phyloP scores from a whole-genome alignment of 805 yeast genomes.

The Starmerella riodocensis region DNA sequence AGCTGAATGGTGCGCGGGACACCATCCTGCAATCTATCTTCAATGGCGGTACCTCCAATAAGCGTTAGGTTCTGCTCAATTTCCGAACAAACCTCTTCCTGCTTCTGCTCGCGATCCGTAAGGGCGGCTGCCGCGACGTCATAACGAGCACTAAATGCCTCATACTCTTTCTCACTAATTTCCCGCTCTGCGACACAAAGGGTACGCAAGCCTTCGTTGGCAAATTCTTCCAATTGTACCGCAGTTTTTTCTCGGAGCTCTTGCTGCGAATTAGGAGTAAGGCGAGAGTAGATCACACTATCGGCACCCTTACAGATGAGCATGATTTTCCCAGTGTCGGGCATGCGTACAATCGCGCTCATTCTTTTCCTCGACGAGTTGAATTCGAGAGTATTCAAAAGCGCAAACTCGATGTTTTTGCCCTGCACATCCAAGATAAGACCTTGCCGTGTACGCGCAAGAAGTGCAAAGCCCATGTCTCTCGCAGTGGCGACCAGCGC shows the following conservation, averaged over 20 bases:
- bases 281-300: slow-evolving; percentile 50
- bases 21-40: slow-evolving; percentile 66
- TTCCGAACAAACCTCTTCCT: slow-evolving; percentile 46
- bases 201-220: slow-evolving; percentile 70
- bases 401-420: slow-evolving; percentile 34
- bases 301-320: slow-evolving; percentile 69
- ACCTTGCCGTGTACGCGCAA: slow-evolving; percentile 42
- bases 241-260: slow-evolving; percentile 48
- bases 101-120: slow-evolving; percentile 45
- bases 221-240: slow-evolving; percentile 56
- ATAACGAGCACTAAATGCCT: slow-evolving; percentile 43
- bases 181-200: slow-evolving; percentile 58
- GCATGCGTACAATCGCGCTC: slow-evolving; percentile 49
- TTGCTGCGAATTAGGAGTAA: slow-evolving; percentile 31
- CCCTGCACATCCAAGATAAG: slow-evolving; percentile 39
- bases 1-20: slow-evolving; percentile 64
- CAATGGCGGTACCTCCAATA: slow-evolving; percentile 75
- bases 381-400: slow-evolving; percentile 53
- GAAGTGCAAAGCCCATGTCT: slow-evolving; percentile 57
- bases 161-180: slow-evolving; percentile 35
- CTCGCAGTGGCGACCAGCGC: slow-evolving; percentile 70
- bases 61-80: slow-evolving; percentile 47
- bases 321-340: slow-evolving; percentile 28
- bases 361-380: slow-evolving; percentile 67
- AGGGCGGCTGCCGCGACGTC: slow-evolving; percentile 47